phyloP scores from a whole-genome alignment of 768 basidiomycete species.

The Auricularia sp. region DNA sequence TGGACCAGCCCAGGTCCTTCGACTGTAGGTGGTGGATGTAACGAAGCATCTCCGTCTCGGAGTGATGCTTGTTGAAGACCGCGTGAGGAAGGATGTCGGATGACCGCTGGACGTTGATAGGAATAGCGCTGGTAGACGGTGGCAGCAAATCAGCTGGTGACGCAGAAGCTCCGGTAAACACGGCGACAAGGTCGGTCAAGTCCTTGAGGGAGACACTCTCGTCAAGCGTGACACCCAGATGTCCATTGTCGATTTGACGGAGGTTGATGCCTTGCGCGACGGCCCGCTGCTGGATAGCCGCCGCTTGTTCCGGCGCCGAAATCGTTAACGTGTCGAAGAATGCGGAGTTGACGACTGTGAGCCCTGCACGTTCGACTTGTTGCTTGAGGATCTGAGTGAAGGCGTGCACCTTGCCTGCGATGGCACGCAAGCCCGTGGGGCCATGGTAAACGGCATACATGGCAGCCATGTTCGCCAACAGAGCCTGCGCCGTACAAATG shows the following conservation, averaged over 20 bases:
- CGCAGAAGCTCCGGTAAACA: slow-evolving; percentile 43
- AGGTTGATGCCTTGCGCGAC: slow-evolving; percentile 68
- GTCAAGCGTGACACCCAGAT: slow-evolving; percentile 85
- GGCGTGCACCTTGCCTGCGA: slow-evolving; percentile 85
- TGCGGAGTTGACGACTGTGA: slow-evolving; percentile 49
- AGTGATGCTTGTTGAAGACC: slow-evolving; percentile 94
- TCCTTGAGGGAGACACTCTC: slow-evolving; percentile 77
- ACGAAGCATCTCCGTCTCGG: slow-evolving; percentile 97
- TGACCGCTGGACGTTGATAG: slow-evolving; percentile 45
- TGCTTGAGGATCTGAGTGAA: slow-evolving; percentile 69
- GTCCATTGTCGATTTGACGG: slow-evolving; percentile 59
- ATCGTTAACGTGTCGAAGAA: slow-evolving; percentile 93
- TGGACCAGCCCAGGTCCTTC: slow-evolving; percentile 95
- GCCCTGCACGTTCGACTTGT: slow-evolving; percentile 63
- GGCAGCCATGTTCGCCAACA: slow-evolving; percentile 98
- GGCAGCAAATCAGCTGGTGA: slow-evolving; percentile 2
- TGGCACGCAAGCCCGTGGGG: slow-evolving; percentile 70
- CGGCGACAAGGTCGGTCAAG: slow-evolving; percentile 65
- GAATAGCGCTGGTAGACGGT: slow-evolving; percentile 32
- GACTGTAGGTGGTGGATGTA: slow-evolving; percentile 90
- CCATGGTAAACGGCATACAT: slow-evolving; percentile 99
- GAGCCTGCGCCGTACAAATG: slow-evolving; percentile 94
- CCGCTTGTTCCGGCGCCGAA: slow-evolving; percentile 41
- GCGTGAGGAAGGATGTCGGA: slow-evolving; percentile 73
- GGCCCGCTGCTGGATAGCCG: slow-evolving; percentile 61